A percentile compares a stretch with the other conserved stretches of the same genome.
Conservation (phyloP, 306 rosid genomes). For the Notholithocarpus densiflorus region DNA sequence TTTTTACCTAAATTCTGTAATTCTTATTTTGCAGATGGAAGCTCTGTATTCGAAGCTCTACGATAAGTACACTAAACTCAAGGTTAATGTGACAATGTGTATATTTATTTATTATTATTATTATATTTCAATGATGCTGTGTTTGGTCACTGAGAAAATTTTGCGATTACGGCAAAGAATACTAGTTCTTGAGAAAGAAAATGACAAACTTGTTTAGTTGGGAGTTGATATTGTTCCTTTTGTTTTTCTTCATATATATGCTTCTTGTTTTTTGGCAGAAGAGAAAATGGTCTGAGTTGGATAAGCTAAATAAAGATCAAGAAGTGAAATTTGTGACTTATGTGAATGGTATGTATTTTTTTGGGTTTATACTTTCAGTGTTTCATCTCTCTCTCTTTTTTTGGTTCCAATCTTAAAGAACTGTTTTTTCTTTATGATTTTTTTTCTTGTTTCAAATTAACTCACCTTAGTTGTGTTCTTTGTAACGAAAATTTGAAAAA, state of each 20-base stretch:
- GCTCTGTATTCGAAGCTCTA: constrained; percentile 77
- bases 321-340: constrained; percentile 62
- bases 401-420: too few relatives aligned
- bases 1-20: not conserved
- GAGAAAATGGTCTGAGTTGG: constrained; percentile 52
- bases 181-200: not conserved
- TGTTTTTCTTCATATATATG: not conserved
- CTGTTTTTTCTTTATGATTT: too few relatives aligned
- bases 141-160: not conserved
- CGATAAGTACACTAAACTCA: constrained; percentile 62
- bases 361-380: not conserved
- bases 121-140: not conserved
- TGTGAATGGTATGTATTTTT: constrained; percentile 54
- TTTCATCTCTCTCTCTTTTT: too few relatives aligned
- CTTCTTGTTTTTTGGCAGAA: constrained; percentile 35
- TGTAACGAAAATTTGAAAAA: not conserved
- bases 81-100: constrained; percentile 39
- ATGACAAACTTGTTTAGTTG: not conserved
- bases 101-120: not conserved
- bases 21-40: constrained; percentile 43
- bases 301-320: constrained; percentile 54
- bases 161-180: not conserved
- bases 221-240: constrained; percentile 2
- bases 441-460: not conserved
- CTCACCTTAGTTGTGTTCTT: not conserved